Evolutionary conservation across 306 rosid genomes (phyloP), one percentile per base, ranked within the genome.

Genomic region (Urtica urens): DNA sequence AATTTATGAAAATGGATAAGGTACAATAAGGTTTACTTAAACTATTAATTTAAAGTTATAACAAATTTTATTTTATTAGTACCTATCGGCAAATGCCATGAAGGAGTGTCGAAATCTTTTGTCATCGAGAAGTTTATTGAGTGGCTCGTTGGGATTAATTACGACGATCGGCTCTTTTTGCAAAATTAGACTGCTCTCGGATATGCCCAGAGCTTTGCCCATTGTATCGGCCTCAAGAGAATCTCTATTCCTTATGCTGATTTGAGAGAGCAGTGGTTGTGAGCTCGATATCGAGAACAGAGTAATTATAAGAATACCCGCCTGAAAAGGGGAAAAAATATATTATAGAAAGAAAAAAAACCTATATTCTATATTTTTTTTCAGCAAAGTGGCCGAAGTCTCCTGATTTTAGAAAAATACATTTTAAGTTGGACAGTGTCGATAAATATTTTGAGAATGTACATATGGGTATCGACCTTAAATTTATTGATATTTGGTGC

Each of bases 41-140:
- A n/a, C n/a, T n/a, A n/a, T n/a, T n/a, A n/a, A n/a, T n/a, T n/a
- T n/a, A n/a, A n/a, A n/a, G n/a, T n/a, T n/a, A n/a, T n/a, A n/a
- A n/a, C n/a, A n/a, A n/a, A n/a, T n/a, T n/a, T n/a, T n/a, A n/a
- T n/a, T n/a, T n/a, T n/a, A n/a, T n/a, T n/a, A 41, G 56, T 44
- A 90, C 99, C 99, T 85, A 63, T 85, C 94, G 15, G 99, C 95
- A 62, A 90, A 90, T 48, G 75, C 82, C 92, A 79, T 81, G 80
- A 90, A 90, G 40, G 95, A 85, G 34, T 73, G 94, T 38, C 87
- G 76, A 58, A 90, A 90, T 71, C 66, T 77, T 63, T 79, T 85
- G 70, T 85, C 78, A 62, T 71, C 35, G 60, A 90, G 94, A 74
- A 90, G 79, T 66, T 73, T 85, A 61, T 85, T 94, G 64, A 90